Conservation (phyloP, 345 rosid genomes). For the Dimocarpus longan region DNA sequence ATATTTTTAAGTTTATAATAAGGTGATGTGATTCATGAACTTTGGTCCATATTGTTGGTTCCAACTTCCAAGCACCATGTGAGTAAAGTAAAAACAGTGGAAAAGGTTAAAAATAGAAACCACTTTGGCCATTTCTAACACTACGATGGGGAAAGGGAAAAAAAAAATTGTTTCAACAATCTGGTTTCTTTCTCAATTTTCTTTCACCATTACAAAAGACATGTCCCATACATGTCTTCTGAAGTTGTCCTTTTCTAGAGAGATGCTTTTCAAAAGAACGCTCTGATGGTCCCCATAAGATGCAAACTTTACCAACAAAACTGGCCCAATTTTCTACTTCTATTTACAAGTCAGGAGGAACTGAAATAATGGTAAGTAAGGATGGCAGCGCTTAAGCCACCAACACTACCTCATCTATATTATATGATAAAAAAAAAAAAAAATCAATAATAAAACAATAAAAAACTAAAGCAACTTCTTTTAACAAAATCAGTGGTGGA, state of each 20-base stretch:
- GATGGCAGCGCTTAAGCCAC: not conserved
- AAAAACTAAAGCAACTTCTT: too few relatives aligned
- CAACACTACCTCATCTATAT: conserved; percentile 4
- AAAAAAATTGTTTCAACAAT: not conserved
- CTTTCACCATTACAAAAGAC: conserved; percentile 12
- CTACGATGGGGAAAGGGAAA: not conserved
- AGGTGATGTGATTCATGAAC: not conserved
- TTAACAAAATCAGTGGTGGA: too few relatives aligned
- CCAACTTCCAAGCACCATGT: not conserved
- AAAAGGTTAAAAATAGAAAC: not conserved
- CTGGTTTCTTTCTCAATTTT: not conserved
- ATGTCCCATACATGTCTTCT: conserved; percentile 30
- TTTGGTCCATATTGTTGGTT: not conserved
- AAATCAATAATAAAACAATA: too few relatives aligned
- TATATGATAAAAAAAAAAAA: not conserved
- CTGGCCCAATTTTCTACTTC: not conserved
- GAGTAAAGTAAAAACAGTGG: not conserved
- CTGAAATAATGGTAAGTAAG: not conserved
- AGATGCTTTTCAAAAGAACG: conserved; percentile 11
- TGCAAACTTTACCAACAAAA: conserved; percentile 7
- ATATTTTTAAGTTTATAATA: not conserved
- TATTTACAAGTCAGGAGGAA: not conserved
- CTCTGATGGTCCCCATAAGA: conserved; percentile 22
- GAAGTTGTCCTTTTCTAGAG: not conserved
- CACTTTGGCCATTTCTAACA: not conserved